phyloP scores from a whole-genome alignment of 2,329 filamentous ascomycete genomes.

The Didymella segeticola region DNA sequence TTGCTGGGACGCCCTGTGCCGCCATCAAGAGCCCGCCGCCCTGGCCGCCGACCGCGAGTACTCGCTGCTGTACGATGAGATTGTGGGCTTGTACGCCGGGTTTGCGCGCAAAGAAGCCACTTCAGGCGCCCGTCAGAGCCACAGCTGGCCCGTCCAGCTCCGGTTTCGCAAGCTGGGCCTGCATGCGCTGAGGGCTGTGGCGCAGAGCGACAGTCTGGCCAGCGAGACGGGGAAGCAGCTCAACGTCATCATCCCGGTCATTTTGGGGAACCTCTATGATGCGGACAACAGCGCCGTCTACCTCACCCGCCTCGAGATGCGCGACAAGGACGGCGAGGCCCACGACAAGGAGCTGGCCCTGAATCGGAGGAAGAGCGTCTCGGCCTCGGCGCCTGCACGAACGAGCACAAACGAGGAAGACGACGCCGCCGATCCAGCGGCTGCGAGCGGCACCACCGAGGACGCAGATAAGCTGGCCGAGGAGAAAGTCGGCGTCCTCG shows the following conservation, averaged over 20 bases:
- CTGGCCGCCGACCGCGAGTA: constrained; percentile 87
- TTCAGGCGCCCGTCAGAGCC: constrained; percentile 44
- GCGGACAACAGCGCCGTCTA: constrained; percentile 74
- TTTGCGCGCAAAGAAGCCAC: constrained; percentile 69
- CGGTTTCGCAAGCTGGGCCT: constrained; percentile 63
- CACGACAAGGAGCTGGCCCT: constrained; percentile 68
- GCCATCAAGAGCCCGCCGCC: constrained; percentile 83
- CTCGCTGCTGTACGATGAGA: constrained; percentile 79
- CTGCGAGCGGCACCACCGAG: constrained; percentile 79
- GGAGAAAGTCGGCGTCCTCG: constrained; percentile 83
- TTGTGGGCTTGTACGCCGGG: constrained; percentile 79
- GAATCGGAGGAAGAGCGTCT: constrained; percentile 76
- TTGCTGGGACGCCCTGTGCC: constrained; percentile 87
- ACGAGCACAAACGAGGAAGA: constrained; percentile 66
- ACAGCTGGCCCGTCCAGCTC: constrained; percentile 76
- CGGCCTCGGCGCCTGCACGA: constrained; percentile 71
- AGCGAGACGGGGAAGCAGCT: constrained; percentile 79
- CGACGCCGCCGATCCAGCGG: constrained; percentile 68
- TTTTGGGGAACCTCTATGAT: constrained; percentile 87
- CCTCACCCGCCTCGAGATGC: constrained; percentile 71
- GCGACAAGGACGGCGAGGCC: constrained; percentile 69
- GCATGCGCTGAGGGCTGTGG: constrained; percentile 78
- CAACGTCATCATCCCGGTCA: constrained; percentile 78
- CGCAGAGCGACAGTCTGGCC: constrained; percentile 78
- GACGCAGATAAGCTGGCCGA: constrained; percentile 91